These are phyloP conservation scores for Phyllachora maydis DNA, from an alignment of 2,329 filamentous ascomycete genomes.

Conservation along the genomic window DNA sequence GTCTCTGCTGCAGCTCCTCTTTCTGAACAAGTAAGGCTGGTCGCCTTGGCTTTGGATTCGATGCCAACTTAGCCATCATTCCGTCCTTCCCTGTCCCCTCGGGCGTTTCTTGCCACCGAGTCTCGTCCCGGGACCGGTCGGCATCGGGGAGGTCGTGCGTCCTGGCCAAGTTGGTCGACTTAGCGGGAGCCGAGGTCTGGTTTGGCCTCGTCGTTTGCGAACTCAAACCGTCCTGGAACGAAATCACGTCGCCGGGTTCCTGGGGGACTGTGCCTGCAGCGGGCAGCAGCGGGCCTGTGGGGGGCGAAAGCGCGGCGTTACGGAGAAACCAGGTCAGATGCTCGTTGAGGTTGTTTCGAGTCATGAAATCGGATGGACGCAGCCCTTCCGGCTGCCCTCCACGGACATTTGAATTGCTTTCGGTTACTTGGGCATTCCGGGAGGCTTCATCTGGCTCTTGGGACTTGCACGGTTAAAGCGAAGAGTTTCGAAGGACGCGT, in stretches of 20 bases:
- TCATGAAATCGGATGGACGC: conserved; percentile 30
- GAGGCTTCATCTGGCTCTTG: too few relatives aligned
- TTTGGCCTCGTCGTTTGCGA: neutral
- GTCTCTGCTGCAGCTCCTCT: conserved; percentile 10
- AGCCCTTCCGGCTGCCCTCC: conserved; percentile 9
- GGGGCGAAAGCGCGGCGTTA: conserved; percentile 18
- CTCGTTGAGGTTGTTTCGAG: conserved; percentile 36
- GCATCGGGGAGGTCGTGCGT: conserved; percentile 1
- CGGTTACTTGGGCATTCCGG: conserved; percentile 1
- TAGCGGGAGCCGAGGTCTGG: neutral
- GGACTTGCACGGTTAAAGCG: too few relatives aligned
- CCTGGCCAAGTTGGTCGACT: conserved; percentile 1
- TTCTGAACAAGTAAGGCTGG: conserved; percentile 21
- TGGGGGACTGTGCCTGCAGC: conserved; percentile 6
- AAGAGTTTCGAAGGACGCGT: neutral
- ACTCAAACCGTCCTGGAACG: conserved; percentile 1
- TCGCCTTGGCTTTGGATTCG: conserved; percentile 20
- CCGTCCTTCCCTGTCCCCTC: conserved; percentile 9
- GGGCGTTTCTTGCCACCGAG: conserved; percentile 2
- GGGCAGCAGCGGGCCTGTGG: conserved; percentile 16
- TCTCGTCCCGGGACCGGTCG: neutral
- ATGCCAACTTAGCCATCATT: conserved; percentile 23
- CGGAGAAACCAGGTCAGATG: conserved; percentile 36
- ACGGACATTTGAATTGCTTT: conserved; percentile 6
- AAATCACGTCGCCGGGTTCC: conserved; percentile 4